These are phyloP conservation scores for Colletotrichum truncatum DNA, from an alignment of 2,329 filamentous ascomycete species.

Conservation along the genomic window DNA sequence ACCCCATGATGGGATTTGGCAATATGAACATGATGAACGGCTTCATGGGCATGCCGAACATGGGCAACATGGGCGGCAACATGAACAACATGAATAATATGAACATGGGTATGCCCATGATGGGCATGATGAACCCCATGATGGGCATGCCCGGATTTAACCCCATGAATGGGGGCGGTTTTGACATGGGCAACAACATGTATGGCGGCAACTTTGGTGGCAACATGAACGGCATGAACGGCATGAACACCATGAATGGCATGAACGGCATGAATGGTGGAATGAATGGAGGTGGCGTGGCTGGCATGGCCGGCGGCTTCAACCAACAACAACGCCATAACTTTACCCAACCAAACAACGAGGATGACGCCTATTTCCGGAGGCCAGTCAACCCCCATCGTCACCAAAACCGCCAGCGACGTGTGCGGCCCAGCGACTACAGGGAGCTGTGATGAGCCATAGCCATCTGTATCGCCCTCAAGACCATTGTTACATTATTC, in stretches of 20 bases:
- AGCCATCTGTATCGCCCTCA: not conserved
- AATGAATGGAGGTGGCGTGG: constrained; percentile 39
- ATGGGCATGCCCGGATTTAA: constrained; percentile 33
- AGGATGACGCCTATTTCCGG: constrained; percentile 93
- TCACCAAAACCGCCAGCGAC: constrained; percentile 81
- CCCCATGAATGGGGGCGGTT: constrained; percentile 35
- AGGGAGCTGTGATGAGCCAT: constrained; percentile 71
- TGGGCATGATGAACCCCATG: constrained; percentile 40
- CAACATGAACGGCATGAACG: constrained; percentile 42
- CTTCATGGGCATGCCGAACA: constrained; percentile 42
- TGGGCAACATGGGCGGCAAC: constrained; percentile 47
- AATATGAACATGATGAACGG: constrained; percentile 34
- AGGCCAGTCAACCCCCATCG: constrained; percentile 96
- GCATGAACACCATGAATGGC: constrained; percentile 45
- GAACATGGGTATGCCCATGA: constrained; percentile 42
- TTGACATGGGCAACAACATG: constrained; percentile 40
- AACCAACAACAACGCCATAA: constrained; percentile 39
- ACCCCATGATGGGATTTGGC: constrained; percentile 38
- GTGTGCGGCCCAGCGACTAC: constrained; percentile 90
- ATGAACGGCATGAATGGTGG: constrained; percentile 43
- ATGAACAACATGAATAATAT: constrained; percentile 38
- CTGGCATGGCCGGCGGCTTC: constrained; percentile 36
- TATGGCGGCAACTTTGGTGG: constrained; percentile 45
- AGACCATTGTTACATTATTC: not conserved
- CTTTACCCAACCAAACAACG: constrained; percentile 66